Conservation (phyloP, 495 filamentous ascomycete species). For the Elasticomyces elasticus region DNA sequence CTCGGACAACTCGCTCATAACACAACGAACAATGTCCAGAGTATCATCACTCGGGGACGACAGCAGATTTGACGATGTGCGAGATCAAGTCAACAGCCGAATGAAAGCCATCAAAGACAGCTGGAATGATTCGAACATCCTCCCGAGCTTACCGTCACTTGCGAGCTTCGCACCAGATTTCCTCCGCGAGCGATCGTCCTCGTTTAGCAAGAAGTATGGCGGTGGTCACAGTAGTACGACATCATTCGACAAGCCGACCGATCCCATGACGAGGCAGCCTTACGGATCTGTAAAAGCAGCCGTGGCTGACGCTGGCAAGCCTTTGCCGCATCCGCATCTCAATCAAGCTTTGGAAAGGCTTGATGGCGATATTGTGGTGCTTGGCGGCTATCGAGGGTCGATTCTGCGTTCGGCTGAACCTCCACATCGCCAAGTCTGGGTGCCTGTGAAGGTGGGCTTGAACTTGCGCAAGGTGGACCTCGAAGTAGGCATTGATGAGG, state of each 20-base stretch:
- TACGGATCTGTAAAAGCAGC: slow-evolving; percentile 14
- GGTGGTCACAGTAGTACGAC: not conserved
- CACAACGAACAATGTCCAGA: slow-evolving; percentile 48
- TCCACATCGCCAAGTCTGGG: slow-evolving; percentile 77
- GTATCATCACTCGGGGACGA: slow-evolving; percentile 82
- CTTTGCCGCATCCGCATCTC: slow-evolving; percentile 40
- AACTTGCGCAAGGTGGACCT: slow-evolving; percentile 88
- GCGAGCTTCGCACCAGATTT: slow-evolving; percentile 16
- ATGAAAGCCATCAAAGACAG: slow-evolving; percentile 88
- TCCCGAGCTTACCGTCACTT: slow-evolving; percentile 40
- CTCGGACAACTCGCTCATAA: slow-evolving; percentile 66
- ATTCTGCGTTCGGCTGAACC: slow-evolving; percentile 75
- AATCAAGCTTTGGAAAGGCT: slow-evolving; percentile 58
- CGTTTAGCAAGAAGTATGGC: not conserved
- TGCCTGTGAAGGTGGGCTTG: slow-evolving; percentile 86
- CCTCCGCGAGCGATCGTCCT: slow-evolving; percentile 10
- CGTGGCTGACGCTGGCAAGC: slow-evolving; percentile 23
- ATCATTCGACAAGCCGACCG: slow-evolving; percentile 1
- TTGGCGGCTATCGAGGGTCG: slow-evolving; percentile 88
- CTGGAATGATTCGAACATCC: slow-evolving; percentile 65
- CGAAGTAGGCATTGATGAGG: slow-evolving; percentile 70
- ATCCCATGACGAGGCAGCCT: slow-evolving; percentile 12
- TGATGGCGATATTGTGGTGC: slow-evolving; percentile 74
- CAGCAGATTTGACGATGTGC: slow-evolving; percentile 67
- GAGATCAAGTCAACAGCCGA: slow-evolving; percentile 71